phyloP scores from a whole-genome alignment of 495 filamentous ascomycete genomes.

The Neurospora sp. region DNA sequence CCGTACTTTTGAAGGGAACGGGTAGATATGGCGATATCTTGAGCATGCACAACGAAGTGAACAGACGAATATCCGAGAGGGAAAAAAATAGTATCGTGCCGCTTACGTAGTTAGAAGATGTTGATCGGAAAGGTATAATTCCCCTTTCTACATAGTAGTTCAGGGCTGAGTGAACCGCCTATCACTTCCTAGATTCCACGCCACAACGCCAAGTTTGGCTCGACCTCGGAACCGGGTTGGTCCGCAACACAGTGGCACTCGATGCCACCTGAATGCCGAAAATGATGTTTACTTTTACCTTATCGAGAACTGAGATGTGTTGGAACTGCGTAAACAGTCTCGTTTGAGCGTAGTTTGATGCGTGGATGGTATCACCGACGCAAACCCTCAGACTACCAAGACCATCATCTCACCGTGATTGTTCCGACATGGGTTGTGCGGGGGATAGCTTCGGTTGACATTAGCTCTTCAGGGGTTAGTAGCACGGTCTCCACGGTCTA shows the following conservation, averaged over 20 bases:
- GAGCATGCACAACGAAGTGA: neutral
- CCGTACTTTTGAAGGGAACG: neutral
- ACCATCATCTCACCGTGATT: neutral
- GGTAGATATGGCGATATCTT: neutral
- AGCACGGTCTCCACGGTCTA: neutral
- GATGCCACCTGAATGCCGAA: neutral
- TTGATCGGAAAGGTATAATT: constrained; percentile 1
- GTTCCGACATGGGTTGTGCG: neutral
- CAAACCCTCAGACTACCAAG: neutral
- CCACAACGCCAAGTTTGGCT: neutral
- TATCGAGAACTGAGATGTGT: neutral
- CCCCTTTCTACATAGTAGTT: neutral
- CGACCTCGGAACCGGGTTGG: neutral
- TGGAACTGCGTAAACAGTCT: neutral
- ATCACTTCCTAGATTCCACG: neutral
- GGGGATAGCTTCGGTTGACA: neutral
- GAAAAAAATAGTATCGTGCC: neutral
- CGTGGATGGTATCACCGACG: neutral
- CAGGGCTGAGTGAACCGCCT: neutral
- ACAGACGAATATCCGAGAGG: neutral
- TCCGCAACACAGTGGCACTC: neutral
- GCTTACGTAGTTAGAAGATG: neutral
- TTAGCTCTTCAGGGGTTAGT: neutral
- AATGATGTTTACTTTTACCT: neutral
- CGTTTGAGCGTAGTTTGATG: neutral